A percentile compares a stretch with the other conserved stretches of the same genome.
phyloP scores from a whole-genome alignment of 1,284 basidiomycete genomes.

The Stereum hirsutum region DNA sequence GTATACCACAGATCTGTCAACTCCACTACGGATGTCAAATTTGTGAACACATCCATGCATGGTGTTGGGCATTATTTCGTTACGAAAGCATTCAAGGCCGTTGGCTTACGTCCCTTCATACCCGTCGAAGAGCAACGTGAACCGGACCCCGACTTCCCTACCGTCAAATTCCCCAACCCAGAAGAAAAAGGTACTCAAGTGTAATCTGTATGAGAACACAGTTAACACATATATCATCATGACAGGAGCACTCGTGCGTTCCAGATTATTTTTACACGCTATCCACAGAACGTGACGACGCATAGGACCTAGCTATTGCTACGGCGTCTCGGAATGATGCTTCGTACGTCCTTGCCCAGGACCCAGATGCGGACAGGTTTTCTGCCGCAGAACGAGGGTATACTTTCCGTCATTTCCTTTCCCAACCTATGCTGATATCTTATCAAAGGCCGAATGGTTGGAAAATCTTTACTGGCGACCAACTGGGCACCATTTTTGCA shows the following conservation, averaged over 20 bases:
- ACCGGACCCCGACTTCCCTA: slow-evolving; percentile 79
- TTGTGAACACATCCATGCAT: slow-evolving; percentile 85
- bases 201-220: neutral
- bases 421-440: neutral
- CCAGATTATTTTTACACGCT: neutral
- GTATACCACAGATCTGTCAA: slow-evolving; percentile 23
- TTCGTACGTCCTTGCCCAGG: slow-evolving; percentile 71
- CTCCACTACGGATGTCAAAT: slow-evolving; percentile 14
- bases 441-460: slow-evolving; percentile 45
- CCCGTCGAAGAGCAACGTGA: slow-evolving; percentile 54
- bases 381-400: slow-evolving; percentile 69
- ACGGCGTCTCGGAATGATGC: slow-evolving; percentile 45
- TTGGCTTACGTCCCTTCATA: slow-evolving; percentile 49
- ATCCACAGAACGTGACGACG: neutral
- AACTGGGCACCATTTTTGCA: slow-evolving; percentile 73
- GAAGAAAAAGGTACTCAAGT: slow-evolving; percentile 64
- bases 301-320: slow-evolving; percentile 58
- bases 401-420: slow-evolving; percentile 11
- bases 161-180: slow-evolving; percentile 78
- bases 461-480: slow-evolving; percentile 76
- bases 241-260: slow-evolving; percentile 34
- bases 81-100: slow-evolving; percentile 42
- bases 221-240: neutral
- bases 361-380: slow-evolving; percentile 81
- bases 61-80: slow-evolving; percentile 70